A percentile compares a stretch with the other conserved stretches of the same genome.
These are phyloP conservation scores for Corrigiola litoralis DNA, from an alignment of 179 eudicot species.

Conservation along the genomic window DNA sequence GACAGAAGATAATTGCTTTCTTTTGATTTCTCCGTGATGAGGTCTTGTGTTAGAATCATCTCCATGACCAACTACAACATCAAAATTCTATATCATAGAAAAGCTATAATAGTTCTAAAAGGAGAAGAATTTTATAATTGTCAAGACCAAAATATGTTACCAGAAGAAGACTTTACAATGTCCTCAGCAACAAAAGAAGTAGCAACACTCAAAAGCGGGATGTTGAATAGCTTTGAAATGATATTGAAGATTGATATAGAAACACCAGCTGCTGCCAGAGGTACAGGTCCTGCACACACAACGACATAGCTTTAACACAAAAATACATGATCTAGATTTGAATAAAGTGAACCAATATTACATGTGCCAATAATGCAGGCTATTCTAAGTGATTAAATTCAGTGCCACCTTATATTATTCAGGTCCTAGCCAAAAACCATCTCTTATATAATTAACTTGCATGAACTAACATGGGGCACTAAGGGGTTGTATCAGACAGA, in stretches of 20 bases:
- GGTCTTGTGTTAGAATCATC: conserved; percentile 33
- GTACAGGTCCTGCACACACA: conserved; percentile 59
- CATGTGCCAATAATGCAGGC: background rate
- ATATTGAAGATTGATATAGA: conserved; percentile 85
- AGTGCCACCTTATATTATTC: no score
- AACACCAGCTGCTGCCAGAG: conserved; percentile 92
- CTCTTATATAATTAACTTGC: background rate
- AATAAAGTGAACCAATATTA: background rate
- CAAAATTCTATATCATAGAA: background rate
- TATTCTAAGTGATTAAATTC: no score
- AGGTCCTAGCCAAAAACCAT: no score
- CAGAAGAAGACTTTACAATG: conserved; percentile 40
- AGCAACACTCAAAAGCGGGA: conserved; percentile 94
- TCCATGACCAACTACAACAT: conserved; percentile 10
- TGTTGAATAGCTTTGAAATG: conserved; percentile 82
- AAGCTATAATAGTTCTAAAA: background rate
- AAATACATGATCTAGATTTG: background rate
- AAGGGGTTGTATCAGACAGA: background rate
- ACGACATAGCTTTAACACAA: background rate
- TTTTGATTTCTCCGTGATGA: conserved; percentile 23
- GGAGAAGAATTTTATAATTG: background rate
- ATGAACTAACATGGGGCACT: background rate
- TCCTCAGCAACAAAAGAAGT: conserved; percentile 97
- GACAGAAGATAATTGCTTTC: conserved; percentile 75
- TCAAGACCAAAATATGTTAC: conserved; percentile 22